Percentiles rank a stretch among this genome's conserved stretches.
Evolutionary conservation across 176 grass and related monocot species (phyloP).

Genomic region (Canna indica): DNA sequence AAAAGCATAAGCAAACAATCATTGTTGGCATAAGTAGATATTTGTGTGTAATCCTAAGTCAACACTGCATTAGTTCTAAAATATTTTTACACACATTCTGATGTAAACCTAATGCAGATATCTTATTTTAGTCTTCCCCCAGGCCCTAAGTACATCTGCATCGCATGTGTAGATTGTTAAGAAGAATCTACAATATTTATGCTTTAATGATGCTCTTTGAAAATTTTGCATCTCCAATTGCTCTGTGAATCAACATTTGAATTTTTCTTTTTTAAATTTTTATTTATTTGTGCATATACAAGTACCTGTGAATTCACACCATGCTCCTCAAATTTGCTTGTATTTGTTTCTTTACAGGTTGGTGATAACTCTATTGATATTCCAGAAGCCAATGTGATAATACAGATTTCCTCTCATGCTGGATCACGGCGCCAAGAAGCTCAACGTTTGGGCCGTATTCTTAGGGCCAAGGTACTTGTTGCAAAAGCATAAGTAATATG

Average conservation of each 20-base stretch:
- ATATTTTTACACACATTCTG: too few relatives aligned
- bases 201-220: not conserved
- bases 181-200: not conserved
- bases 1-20: not conserved
- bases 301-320: not conserved
- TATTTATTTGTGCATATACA: not conserved
- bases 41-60: too few relatives aligned
- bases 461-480: constrained; percentile 87
- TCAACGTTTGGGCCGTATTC: constrained; percentile 96
- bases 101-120: too few relatives aligned
- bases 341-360: constrained; percentile 45
- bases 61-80: too few relatives aligned
- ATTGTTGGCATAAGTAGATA: too few relatives aligned
- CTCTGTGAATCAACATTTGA: too few relatives aligned
- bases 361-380: constrained; percentile 99
- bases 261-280: not conserved
- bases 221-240: too few relatives aligned
- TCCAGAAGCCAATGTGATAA: constrained; percentile 94
- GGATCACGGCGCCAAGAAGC: constrained; percentile 97
- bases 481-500: not conserved
- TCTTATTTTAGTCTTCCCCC: too few relatives aligned
- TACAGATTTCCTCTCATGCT: constrained; percentile 97
- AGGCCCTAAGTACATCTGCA: not conserved
- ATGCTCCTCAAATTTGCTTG: not conserved
- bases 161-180: not conserved